phyloP scores from a whole-genome alignment of 441 rosid species.

The Pelargonium cotyledonis region DNA sequence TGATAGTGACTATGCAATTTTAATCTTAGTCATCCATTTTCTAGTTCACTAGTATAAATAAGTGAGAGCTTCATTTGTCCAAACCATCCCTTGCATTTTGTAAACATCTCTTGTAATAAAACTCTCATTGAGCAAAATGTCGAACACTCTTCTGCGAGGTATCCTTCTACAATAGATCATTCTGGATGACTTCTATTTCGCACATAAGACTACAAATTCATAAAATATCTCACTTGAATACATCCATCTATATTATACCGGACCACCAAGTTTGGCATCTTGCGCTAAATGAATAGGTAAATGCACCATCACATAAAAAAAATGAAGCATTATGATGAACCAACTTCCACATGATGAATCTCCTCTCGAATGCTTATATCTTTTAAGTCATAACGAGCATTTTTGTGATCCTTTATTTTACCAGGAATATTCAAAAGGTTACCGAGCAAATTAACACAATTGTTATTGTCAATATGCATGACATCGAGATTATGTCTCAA shows the following conservation, averaged over 20 bases:
- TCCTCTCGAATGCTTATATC: constrained; percentile 3
- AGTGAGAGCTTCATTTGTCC: too few relatives aligned
- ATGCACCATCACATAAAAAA: constrained; percentile 15
- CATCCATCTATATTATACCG: neutral
- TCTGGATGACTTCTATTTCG: constrained; percentile 1
- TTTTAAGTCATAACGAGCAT: constrained; percentile 11
- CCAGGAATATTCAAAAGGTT: neutral
- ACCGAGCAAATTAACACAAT: constrained; percentile 1
- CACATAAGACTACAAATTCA: neutral
- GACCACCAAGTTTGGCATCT: neutral
- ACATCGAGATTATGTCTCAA: neutral
- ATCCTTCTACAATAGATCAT: constrained; percentile 14
- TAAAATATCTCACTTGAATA: neutral
- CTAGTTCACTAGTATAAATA: too few relatives aligned
- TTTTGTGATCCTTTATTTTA: constrained; percentile 2
- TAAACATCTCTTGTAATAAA: too few relatives aligned
- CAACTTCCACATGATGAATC: constrained; percentile 8
- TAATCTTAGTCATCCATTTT: too few relatives aligned
- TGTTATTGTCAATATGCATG: constrained; percentile 18
- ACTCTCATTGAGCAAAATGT: constrained; percentile 7
- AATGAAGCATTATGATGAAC: constrained; percentile 9
- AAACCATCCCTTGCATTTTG: too few relatives aligned
- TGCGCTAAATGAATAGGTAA: constrained; percentile 1
- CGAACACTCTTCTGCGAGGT: constrained; percentile 4
- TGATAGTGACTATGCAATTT: too few relatives aligned